Evolutionary conservation across 2,329 filamentous ascomycete species (phyloP), one percentile per base, ranked within the genome.

Genomic region (Pestalotiopsis sp.): DNA sequence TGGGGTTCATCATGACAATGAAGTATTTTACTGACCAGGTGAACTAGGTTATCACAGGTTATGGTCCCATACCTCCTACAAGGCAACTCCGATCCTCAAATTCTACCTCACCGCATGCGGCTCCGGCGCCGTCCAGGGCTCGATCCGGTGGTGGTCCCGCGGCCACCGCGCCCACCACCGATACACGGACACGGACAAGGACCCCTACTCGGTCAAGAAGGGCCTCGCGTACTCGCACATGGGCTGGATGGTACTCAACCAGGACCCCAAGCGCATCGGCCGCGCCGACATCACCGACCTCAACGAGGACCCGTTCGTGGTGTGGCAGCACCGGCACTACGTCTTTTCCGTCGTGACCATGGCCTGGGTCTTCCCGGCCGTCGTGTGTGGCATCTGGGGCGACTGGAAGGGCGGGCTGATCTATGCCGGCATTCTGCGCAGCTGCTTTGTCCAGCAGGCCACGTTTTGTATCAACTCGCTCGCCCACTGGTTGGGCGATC

Each of bases 391-490:
- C 73, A 83, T 96, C 40, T 97, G 92, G 92, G 88, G 88, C 79
- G 93, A 97, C 81, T 95, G 88, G 88, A 78, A 86, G 68, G 94
- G 94, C 74, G 94, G 94, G 61, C 93, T 94, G 79, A 86, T 97
- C 79, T 97, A 97, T 76, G 93, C 86, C 69, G 93, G 93, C 76
- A 94, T 97, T 74, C 88, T 97, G 72, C 90, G 93, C 73, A 94
- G 94, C 86, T 94, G 94, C 86, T 92, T 95, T 81, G 92, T 97
- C 72, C 93, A 96, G 85, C 93, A 97, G 83, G 93, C 93, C 68
- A 96, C 94, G 71, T 97, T 97, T 87, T 97, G 93, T 76, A 92
- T 97, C 85, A 97, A 97, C 87, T 94, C 92, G 20, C 84, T 97
- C 70, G 93, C 93, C 72, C 93, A 97, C 83, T 97, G 92, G 92